Evolutionary conservation across 2,329 filamentous ascomycete species (phyloP).

Genomic region (Apiospora koreana): DNA sequence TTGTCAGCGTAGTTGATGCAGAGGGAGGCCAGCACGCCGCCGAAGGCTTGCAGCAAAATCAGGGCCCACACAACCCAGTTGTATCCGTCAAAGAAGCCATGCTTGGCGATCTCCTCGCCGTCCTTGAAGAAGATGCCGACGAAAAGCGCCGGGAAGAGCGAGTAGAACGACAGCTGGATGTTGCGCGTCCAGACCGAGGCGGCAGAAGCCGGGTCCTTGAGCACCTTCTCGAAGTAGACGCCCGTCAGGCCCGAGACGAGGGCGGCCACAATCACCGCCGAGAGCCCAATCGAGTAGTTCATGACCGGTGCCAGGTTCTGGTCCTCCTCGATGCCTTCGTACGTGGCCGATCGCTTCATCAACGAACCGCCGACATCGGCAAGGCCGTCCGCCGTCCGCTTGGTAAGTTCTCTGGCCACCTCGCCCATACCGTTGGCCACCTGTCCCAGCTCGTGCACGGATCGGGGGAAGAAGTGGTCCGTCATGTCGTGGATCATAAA

Average conservation of each 20-base stretch:
- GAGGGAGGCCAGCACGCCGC: constrained; percentile 80
- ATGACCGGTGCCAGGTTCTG: constrained; percentile 56
- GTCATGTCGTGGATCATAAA: constrained; percentile 64
- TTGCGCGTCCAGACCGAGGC: constrained; percentile 92
- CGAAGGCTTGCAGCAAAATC: constrained; percentile 78
- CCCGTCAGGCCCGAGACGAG: constrained; percentile 81
- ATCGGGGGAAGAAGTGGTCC: constrained; percentile 74
- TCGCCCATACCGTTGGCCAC: constrained; percentile 53
- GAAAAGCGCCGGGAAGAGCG: constrained; percentile 84
- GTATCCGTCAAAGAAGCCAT: constrained; percentile 94
- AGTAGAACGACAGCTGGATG: constrained; percentile 92
- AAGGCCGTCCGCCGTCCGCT: constrained; percentile 42
- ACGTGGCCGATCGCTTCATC: constrained; percentile 77
- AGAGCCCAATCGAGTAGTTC: constrained; percentile 78
- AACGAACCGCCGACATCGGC: constrained; percentile 43
- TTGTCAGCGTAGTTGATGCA: constrained; percentile 85
- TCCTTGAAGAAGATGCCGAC: constrained; percentile 87
- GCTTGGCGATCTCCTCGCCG: constrained; percentile 76
- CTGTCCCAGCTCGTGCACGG: constrained; percentile 74
- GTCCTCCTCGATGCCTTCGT: constrained; percentile 80
- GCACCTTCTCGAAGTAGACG: constrained; percentile 86
- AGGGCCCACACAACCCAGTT: constrained; percentile 89
- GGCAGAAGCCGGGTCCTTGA: constrained; percentile 77
- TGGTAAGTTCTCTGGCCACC: constrained; percentile 52
- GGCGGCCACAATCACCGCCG: constrained; percentile 77